Base-by-base conservation (phyloP, 176 grass and related monocot genomes). In the Oryza punctata region DNA sequence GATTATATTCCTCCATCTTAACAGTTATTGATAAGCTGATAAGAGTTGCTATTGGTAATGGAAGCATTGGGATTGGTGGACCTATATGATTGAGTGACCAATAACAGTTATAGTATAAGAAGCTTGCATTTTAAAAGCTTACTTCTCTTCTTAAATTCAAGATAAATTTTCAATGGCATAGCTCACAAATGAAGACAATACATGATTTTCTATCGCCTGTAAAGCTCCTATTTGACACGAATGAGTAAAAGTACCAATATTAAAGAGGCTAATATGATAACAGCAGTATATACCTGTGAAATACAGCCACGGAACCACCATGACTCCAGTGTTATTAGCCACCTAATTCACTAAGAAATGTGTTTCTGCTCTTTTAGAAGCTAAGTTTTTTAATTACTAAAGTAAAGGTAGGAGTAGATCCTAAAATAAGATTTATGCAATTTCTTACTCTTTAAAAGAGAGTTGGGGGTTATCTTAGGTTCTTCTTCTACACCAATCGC, bases 21-120 rank as follows among this genome's bases (percentile, higher is more conserved):
- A 97, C 73, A 65, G 91, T 94, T 72, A 97, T 97, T 29, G 91
- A 82, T 49, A 94, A 88, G 72, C 94, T 94, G 33, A 97, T 73
- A 49, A 97, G 78, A 37, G 84, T 91, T 45, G 94, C 94, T 28
- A 97, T 88, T 47, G 94, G 91, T 80, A 97, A 82, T 57, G 91
- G 94, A 60, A 97, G 91, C 91, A 97, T 92, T 76, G 94, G 91
- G 65, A 72, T 78, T 67, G 78, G 45, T 26, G 82, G 77, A 85
- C 87, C 94, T 94, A 85, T 12, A 67, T 40, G 15, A 81, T 70
- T n/a, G 46, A 70, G 41, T 71, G 23, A 29, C 23, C 11, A 60
- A 43, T 65, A 65, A 12, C 65, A 77, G n/a, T 69, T 25, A 35
- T 59, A 47, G 18, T 28, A 80, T 44, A 64, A 72, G 3, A 50